Conservation (phyloP, 768 basidiomycete species). For the Lentinula detonsa region DNA sequence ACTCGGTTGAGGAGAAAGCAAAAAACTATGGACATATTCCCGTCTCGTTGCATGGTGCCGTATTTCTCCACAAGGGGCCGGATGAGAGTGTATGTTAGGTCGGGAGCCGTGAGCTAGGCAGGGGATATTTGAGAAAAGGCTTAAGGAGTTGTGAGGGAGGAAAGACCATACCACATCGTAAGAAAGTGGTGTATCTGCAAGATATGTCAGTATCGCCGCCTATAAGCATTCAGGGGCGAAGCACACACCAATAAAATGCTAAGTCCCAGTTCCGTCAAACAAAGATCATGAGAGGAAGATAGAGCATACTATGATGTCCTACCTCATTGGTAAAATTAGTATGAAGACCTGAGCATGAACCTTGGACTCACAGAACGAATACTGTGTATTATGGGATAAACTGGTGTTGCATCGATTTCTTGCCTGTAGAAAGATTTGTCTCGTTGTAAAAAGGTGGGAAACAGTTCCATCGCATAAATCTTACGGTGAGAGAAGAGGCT, state of each 20-base stretch:
- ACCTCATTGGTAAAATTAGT: conserved; percentile 12
- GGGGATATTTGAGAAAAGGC: not conserved
- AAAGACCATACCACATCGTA: conserved; percentile 62
- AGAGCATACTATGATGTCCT: conserved; percentile 57
- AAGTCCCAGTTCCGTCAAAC: conserved; percentile 6
- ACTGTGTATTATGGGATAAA: conserved; percentile 80
- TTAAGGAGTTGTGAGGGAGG: not conserved
- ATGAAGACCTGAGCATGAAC: not conserved
- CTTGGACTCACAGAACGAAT: conserved; percentile 51
- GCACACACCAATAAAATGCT: conserved; percentile 68
- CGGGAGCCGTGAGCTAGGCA: conserved; percentile 69
- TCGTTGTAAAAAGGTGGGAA: conserved; percentile 4
- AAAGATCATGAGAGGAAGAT: not conserved
- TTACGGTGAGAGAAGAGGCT: conserved; percentile 37
- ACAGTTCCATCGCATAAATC: conserved; percentile 11
- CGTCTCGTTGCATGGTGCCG: conserved; percentile 55
- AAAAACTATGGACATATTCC: conserved; percentile 83
- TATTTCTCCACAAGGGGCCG: conserved; percentile 89
- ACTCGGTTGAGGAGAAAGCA: conserved; percentile 85
- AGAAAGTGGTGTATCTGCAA: conserved; percentile 73
- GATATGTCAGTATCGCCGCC: not conserved
- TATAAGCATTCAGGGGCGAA: not conserved
- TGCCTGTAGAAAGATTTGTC: conserved; percentile 23
- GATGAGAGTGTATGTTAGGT: conserved; percentile 86
- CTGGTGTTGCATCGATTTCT: conserved; percentile 51